These are phyloP conservation scores for Tuctoria greenei DNA, from an alignment of 176 grass and related monocot genomes.

Conservation along the genomic window DNA sequence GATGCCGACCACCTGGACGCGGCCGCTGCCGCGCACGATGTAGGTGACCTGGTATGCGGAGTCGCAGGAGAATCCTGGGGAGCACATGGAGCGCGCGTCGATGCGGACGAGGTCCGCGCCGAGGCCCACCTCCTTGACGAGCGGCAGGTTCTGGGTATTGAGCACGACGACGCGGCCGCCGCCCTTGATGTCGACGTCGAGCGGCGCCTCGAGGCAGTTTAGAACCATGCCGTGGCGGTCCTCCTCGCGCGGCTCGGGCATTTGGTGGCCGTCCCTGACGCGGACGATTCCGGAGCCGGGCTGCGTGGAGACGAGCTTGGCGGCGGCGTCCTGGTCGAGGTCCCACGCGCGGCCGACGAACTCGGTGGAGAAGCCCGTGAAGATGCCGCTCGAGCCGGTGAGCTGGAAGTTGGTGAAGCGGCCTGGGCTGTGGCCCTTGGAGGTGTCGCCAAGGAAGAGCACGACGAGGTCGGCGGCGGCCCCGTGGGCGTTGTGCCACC, in stretches of 20 bases:
- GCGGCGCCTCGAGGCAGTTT: constrained; percentile 65
- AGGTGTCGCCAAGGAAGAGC: constrained; percentile 80
- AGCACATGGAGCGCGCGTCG: constrained; percentile 63
- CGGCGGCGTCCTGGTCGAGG: constrained; percentile 37
- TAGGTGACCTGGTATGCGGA: constrained; percentile 73
- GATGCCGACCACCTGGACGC: constrained; percentile 60
- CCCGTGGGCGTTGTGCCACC: constrained; percentile 63
- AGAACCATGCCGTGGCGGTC: constrained; percentile 61
- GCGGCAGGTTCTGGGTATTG: constrained; percentile 63
- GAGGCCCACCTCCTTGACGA: constrained; percentile 50
- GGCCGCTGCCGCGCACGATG: constrained; percentile 55
- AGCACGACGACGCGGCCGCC: constrained; percentile 61
- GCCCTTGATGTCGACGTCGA: constrained; percentile 64
- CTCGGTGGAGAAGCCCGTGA: constrained; percentile 68
- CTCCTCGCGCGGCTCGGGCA: constrained; percentile 38
- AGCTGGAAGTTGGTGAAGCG: constrained; percentile 71
- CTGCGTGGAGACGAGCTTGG: constrained; percentile 54
- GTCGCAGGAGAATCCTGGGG: constrained; percentile 73
- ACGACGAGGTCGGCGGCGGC: constrained; percentile 35
- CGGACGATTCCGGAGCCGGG: constrained; percentile 35
- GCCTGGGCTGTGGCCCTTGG: constrained; percentile 53
- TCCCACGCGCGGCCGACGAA: constrained; percentile 77
- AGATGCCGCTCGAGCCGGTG: constrained; percentile 59
- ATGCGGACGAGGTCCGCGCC: constrained; percentile 71
- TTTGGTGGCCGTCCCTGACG: constrained; percentile 36